Percentiles rank a stretch among this genome's conserved stretches.
These are phyloP conservation scores for Hymenoscyphus fraxineus DNA, from an alignment of 2,329 filamentous ascomycete genomes.

Conservation along the genomic window DNA sequence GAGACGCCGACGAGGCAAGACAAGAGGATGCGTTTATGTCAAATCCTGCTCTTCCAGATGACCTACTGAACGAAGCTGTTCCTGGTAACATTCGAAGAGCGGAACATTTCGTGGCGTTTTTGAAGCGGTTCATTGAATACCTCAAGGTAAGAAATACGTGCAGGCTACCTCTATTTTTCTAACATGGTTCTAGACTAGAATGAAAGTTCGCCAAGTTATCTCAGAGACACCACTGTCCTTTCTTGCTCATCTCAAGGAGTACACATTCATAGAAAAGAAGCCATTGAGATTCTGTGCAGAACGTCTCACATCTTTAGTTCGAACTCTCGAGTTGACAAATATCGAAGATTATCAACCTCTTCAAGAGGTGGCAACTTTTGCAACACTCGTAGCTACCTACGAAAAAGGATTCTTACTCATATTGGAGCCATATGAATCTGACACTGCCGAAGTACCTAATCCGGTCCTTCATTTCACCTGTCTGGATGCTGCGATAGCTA, in stretches of 20 bases:
- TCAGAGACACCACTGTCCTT: constrained; percentile 96
- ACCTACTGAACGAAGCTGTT: constrained; percentile 90
- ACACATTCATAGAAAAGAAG: constrained; percentile 97
- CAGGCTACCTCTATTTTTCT: constrained; percentile 6
- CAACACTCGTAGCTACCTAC: constrained; percentile 92
- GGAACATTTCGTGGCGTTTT: constrained; percentile 91
- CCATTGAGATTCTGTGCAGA: constrained; percentile 93
- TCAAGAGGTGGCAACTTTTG: constrained; percentile 96
- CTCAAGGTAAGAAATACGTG: constrained; percentile 56
- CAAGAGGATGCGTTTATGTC: constrained; percentile 97
- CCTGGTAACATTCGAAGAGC: constrained; percentile 94
- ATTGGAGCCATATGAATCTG: constrained; percentile 94
- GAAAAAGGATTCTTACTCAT: constrained; percentile 95
- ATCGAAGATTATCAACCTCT: constrained; percentile 97
- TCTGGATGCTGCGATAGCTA: constrained; percentile 94
- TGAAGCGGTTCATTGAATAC: constrained; percentile 97
- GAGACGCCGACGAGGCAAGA: constrained; percentile 81
- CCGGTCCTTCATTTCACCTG: constrained; percentile 97
- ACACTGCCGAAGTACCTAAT: constrained; percentile 91
- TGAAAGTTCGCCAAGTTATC: constrained; percentile 97
- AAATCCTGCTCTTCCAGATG: constrained; percentile 89
- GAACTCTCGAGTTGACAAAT: constrained; percentile 91
- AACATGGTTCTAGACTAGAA: constrained; percentile 64
- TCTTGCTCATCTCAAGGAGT: constrained; percentile 84
- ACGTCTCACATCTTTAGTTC: constrained; percentile 85